Percentiles rank a stretch among this genome's conserved stretches.
These are phyloP conservation scores for Myriosclerotinia curreyana DNA, from an alignment of 2,329 filamentous ascomycete species.

Conservation along the genomic window DNA sequence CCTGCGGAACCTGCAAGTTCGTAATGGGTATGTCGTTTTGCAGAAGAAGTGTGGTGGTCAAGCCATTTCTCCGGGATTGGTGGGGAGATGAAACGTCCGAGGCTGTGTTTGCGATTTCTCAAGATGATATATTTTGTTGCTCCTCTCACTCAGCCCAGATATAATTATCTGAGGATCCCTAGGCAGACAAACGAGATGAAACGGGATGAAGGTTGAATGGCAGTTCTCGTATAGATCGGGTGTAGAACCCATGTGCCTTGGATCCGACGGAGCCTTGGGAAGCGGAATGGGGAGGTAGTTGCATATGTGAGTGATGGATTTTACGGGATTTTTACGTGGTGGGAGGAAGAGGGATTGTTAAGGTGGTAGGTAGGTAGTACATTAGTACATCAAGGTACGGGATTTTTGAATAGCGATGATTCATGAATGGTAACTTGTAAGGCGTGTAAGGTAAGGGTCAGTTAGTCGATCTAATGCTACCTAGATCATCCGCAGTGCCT, in stretches of 20 bases:
- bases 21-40: not conserved
- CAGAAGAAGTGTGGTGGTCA: not conserved
- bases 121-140: not conserved
- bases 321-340: not conserved
- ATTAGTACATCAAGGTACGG: too few species aligned
- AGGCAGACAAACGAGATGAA: slow-evolving; percentile 4
- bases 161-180: not conserved
- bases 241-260: slow-evolving; percentile 1
- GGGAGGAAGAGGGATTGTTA: too few species aligned
- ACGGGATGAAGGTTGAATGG: not conserved
- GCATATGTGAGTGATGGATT: not conserved
- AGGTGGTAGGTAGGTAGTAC: too few species aligned
- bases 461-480: too few species aligned
- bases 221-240: slow-evolving; percentile 15
- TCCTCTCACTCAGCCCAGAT: slow-evolving; percentile 14
- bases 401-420: too few species aligned
- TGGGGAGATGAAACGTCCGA: not conserved
- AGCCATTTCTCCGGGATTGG: not conserved
- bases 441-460: too few species aligned
- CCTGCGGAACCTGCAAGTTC: too few species aligned
- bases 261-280: not conserved
- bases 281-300: not conserved
- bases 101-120: not conserved
- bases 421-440: too few species aligned
- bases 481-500: too few species aligned